Conservation (phyloP, 306 rosid genomes). For the Cicer arietinum region DNA sequence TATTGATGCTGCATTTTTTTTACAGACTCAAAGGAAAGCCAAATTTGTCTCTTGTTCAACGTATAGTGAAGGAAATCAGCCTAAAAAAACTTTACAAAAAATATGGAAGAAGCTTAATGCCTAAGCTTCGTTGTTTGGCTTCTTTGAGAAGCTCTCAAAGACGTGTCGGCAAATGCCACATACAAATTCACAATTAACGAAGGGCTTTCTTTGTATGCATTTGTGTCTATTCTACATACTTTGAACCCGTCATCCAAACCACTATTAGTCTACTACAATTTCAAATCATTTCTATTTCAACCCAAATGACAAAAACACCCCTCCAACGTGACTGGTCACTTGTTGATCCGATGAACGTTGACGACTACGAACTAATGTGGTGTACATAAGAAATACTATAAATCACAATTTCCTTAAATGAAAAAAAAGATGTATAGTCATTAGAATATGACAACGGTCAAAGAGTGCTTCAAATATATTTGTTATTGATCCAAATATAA, state of each 20-base stretch:
- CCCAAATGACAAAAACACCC: constrained; percentile 33
- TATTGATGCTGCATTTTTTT: too few relatives aligned
- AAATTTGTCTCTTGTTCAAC: too few relatives aligned
- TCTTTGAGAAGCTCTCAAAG: constrained; percentile 52
- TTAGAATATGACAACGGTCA: too few relatives aligned
- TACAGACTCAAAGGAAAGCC: too few relatives aligned
- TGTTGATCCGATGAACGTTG: constrained; percentile 10
- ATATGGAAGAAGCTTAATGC: constrained; percentile 47
- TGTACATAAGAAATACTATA: not conserved
- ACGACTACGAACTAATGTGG: not conserved
- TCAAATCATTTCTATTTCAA: not conserved
- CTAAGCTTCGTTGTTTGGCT: constrained; percentile 71
- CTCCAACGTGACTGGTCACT: constrained; percentile 24
- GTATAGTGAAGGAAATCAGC: not conserved
- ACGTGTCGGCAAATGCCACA: constrained; percentile 58
- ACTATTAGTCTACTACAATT: not conserved
- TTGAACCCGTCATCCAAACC: constrained; percentile 11
- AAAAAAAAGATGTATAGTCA: too few relatives aligned
- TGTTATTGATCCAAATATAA: too few relatives aligned
- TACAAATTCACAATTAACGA: not conserved
- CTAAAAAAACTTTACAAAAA: not conserved
- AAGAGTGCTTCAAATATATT: too few relatives aligned
- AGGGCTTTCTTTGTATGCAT: constrained; percentile 14
- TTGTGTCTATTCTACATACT: not conserved
- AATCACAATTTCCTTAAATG: too few relatives aligned